Evolutionary conservation across 441 rosid genomes (phyloP), one percentile per base, ranked within the genome.

Genomic region (Populus trichocarpa): DNA sequence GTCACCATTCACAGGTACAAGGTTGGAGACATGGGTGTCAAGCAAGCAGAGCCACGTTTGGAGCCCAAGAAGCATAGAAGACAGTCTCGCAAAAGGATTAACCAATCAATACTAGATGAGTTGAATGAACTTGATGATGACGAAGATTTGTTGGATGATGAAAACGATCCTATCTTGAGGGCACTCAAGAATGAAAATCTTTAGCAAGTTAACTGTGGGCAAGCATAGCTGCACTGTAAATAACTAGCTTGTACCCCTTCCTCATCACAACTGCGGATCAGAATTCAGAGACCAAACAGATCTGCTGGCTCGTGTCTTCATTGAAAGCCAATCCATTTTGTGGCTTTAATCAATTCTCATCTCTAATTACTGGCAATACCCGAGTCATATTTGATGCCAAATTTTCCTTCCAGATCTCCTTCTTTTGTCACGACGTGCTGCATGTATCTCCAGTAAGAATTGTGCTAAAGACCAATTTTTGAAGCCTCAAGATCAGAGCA

Each of bases 61-160:
- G 90, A 90, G 79, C 90, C 80, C 22, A 93, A 93, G 85, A 93
- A 92, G 87, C 92, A 93, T 64, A 85, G 98, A 76, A 90, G 97
- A 64, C 87, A 84, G 69, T 93, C 95, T 18, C 90, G 97, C 69
- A 92, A 88, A 85, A 89, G 84, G 74, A 87, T 87, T 22, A 92
- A 92, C 81, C 97, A 93, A 81, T 88, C 93, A 0, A 46, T 89
- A 69, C 74, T 89, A 40, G 84, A 86, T 23, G 95, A 90, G 72
- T 69, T 89, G 67, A 89, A 87, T 16, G 90, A 90, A 76, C 77
- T 83, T 8, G 92, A 91, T 33, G 92, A 89, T 4, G 91, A 89
- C 6, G 89, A 88, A 1, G 38, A 72, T 28, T 53, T 59, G 67
- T 11, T 83, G 18, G 89, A 86, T 25, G 82, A 89, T 6, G 97